Conservation (phyloP, 2,329 filamentous ascomycete genomes). For the Claviceps arundinis region DNA sequence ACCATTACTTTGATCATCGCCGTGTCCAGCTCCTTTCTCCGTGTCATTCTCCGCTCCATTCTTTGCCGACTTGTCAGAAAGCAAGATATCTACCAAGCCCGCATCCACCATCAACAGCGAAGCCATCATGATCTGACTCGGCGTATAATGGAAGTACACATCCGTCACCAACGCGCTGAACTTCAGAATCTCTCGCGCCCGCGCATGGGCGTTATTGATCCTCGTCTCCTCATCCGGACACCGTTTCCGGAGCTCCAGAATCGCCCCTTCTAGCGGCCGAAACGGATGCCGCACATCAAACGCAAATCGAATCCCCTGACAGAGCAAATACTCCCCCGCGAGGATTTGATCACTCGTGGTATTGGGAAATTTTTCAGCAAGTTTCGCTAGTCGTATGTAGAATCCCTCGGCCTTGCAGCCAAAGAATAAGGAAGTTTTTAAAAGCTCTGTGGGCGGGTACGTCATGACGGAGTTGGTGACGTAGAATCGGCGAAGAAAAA, state of each 20-base stretch:
- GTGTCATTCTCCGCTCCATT: neutral
- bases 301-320: slow-evolving; percentile 83
- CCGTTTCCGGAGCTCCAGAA: slow-evolving; percentile 67
- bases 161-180: slow-evolving; percentile 78
- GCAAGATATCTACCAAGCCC: slow-evolving; percentile 39
- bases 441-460: slow-evolving; percentile 79
- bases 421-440: slow-evolving; percentile 84
- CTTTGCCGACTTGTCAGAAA: slow-evolving; percentile 23
- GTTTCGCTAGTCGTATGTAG: slow-evolving; percentile 52
- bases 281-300: slow-evolving; percentile 90
- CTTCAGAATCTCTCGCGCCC: slow-evolving; percentile 60
- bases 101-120: slow-evolving; percentile 64
- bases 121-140: slow-evolving; percentile 84
- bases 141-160: slow-evolving; percentile 93
- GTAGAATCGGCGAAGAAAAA: slow-evolving; percentile 91
- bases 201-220: slow-evolving; percentile 52
- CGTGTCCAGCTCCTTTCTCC: no score
- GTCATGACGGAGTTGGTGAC: slow-evolving; percentile 93
- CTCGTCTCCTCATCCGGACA: slow-evolving; percentile 44
- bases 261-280: slow-evolving; percentile 70
- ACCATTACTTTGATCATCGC: no score
- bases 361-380: slow-evolving; percentile 55
- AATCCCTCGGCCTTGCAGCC: slow-evolving; percentile 84
- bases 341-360: slow-evolving; percentile 71
- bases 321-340: slow-evolving; percentile 82